Percentiles rank a stretch among this genome's conserved stretches.
phyloP scores from a whole-genome alignment of 1,139 yeast genomes.

The Geotrichum europaeum region DNA sequence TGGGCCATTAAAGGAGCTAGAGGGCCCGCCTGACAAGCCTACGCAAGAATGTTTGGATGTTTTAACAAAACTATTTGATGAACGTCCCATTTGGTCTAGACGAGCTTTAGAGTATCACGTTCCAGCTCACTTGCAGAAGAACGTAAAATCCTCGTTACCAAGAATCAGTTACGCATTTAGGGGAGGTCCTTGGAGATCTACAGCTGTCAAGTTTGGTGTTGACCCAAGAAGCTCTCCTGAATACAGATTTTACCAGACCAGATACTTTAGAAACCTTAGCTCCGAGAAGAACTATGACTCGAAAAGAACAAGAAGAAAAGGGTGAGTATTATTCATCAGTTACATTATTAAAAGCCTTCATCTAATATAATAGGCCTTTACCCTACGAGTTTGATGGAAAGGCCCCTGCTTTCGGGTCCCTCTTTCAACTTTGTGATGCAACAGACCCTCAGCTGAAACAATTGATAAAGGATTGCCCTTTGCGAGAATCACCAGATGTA shows the following conservation, averaged over 20 bases:
- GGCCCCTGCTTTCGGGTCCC: slow-evolving; percentile 58
- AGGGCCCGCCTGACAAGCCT: slow-evolving; percentile 24
- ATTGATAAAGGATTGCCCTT: slow-evolving; percentile 40
- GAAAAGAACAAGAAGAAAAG: slow-evolving; percentile 4
- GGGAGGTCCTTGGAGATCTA: slow-evolving; percentile 93
- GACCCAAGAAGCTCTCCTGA: slow-evolving; percentile 59
- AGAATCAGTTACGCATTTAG: slow-evolving; percentile 73
- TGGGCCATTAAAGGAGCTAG: slow-evolving; percentile 41
- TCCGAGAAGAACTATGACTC: slow-evolving; percentile 13
- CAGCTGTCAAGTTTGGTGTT: slow-evolving; percentile 73
- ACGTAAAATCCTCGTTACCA: slow-evolving; percentile 70
- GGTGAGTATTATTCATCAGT: not conserved
- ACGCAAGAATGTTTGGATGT: slow-evolving; percentile 46
- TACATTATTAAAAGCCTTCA: slow-evolving; percentile 21
- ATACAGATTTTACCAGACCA: slow-evolving; percentile 71
- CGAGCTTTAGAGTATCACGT: slow-evolving; percentile 56
- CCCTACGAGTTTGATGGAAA: slow-evolving; percentile 69
- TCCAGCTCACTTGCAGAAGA: slow-evolving; percentile 43
- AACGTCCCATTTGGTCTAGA: slow-evolving; percentile 83
- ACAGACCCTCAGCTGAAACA: slow-evolving; percentile 56
- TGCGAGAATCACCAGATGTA: slow-evolving; percentile 33
- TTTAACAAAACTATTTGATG: slow-evolving; percentile 50
- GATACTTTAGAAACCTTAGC: slow-evolving; percentile 53
- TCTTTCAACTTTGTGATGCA: slow-evolving; percentile 79
- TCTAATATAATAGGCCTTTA: slow-evolving; percentile 14